phyloP scores from a whole-genome alignment of 768 basidiomycete species.

The Leccinum subtestaceum region DNA sequence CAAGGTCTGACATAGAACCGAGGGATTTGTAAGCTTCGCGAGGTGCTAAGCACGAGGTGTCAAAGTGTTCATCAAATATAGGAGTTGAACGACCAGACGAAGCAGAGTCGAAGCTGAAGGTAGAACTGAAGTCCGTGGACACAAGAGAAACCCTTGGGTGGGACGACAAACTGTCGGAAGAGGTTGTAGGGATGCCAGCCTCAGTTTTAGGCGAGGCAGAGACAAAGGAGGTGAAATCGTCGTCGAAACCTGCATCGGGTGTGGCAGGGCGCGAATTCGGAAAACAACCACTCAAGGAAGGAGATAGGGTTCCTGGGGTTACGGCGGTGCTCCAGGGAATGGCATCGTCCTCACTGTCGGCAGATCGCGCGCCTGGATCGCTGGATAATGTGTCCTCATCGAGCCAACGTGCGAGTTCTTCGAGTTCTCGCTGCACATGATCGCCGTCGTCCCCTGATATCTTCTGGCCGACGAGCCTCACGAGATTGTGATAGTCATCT shows the following conservation, averaged over 20 bases:
- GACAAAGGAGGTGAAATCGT: constrained; percentile 77
- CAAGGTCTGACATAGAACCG: constrained; percentile 60
- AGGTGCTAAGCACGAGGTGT: constrained; percentile 18
- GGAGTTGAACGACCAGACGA: constrained; percentile 29
- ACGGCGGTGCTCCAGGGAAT: constrained; percentile 43
- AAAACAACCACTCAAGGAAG: constrained; percentile 21
- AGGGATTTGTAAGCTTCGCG: constrained; percentile 47
- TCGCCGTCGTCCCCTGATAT: constrained; percentile 29
- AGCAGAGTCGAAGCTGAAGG: constrained; percentile 25
- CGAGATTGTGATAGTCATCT: constrained; percentile 22
- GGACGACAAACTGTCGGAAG: constrained; percentile 2
- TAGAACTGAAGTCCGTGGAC: constrained; percentile 25
- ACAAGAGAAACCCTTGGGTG: constrained; percentile 3
- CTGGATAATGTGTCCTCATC: constrained; percentile 38
- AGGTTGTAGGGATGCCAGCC: neutral
- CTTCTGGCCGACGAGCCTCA: constrained; percentile 18
- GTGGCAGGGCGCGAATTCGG: constrained; percentile 29
- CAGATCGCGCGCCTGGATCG: constrained; percentile 17
- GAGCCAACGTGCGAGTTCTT: constrained; percentile 61
- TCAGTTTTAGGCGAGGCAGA: constrained; percentile 45
- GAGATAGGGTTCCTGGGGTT: constrained; percentile 30
- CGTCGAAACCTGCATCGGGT: constrained; percentile 57
- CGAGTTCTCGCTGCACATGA: constrained; percentile 50
- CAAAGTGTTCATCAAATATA: constrained; percentile 18
- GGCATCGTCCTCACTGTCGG: constrained; percentile 16